A percentile compares a stretch with the other conserved stretches of the same genome.
phyloP scores from a whole-genome alignment of 768 basidiomycete species.

The Nevesoporus exiguus region DNA sequence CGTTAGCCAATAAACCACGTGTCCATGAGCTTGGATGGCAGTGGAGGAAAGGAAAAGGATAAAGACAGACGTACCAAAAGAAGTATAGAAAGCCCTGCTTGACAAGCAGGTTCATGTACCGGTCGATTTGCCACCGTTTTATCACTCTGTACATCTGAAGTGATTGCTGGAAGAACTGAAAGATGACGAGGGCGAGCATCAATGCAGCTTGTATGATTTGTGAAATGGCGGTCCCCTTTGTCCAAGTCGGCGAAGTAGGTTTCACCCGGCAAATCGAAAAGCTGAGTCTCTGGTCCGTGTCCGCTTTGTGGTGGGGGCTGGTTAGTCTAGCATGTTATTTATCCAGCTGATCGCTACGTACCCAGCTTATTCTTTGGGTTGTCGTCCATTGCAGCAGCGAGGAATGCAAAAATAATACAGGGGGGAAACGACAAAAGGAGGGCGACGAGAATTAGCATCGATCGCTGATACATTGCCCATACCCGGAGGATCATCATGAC shows the following conservation, averaged over 20 bases:
- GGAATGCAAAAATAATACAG: neutral
- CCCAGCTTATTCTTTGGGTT: neutral
- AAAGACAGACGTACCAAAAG: neutral
- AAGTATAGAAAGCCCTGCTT: neutral
- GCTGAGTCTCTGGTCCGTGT: neutral
- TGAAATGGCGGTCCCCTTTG: neutral
- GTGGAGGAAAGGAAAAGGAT: no score
- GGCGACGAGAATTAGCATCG: neutral
- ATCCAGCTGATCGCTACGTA: neutral
- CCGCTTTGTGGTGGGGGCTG: neutral
- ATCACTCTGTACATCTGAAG: neutral
- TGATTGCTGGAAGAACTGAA: neutral
- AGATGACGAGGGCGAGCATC: neutral
- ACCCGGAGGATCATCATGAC: slow-evolving; percentile 1
- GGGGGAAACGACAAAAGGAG: neutral
- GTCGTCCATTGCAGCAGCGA: neutral
- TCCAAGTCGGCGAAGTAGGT: neutral
- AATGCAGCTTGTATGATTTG: neutral
- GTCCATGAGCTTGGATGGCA: neutral
- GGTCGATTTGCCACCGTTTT: neutral
- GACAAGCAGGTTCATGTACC: neutral
- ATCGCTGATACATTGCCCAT: slow-evolving; percentile 2
- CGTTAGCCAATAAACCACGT: neutral
- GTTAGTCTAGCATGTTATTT: neutral
- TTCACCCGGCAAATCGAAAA: neutral